phyloP scores from a whole-genome alignment of 2,329 filamentous ascomycete genomes.

The Xylariaceae sp. region DNA sequence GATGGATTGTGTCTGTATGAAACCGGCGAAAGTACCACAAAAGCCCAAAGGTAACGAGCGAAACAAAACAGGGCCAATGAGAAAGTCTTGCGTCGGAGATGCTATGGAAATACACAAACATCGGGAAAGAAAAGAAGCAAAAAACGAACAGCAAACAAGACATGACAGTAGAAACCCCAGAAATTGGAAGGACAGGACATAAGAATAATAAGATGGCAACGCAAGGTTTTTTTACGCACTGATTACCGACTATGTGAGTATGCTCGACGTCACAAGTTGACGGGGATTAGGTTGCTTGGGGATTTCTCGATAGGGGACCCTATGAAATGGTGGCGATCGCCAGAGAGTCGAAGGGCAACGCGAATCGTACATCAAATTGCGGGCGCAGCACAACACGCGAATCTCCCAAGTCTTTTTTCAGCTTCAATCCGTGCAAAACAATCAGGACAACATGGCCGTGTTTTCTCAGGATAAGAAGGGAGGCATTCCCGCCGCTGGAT shows the following conservation, averaged over 20 bases:
- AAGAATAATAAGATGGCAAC: too few relatives aligned
- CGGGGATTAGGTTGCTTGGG: slow-evolving; percentile 1
- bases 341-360: too few relatives aligned
- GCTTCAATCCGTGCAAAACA: slow-evolving; percentile 3
- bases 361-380: not conserved
- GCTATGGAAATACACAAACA: not conserved
- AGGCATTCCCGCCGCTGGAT: not conserved
- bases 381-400: not conserved
- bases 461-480: not conserved
- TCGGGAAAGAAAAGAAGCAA: not conserved
- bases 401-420: slow-evolving; percentile 3
- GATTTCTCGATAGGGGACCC: slow-evolving; percentile 20
- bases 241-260: not conserved
- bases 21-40: not conserved
- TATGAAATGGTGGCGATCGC: slow-evolving; percentile 5
- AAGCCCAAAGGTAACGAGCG: not conserved
- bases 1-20: slow-evolving; percentile 1
- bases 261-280: slow-evolving; percentile 16
- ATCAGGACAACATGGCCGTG: slow-evolving; percentile 6
- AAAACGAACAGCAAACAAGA: not conserved
- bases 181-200: too few relatives aligned
- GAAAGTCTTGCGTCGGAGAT: not conserved
- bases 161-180: too few relatives aligned
- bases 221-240: not conserved
- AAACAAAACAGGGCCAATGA: not conserved